A percentile compares a stretch with the other conserved stretches of the same genome.
These are phyloP conservation scores for Fusarium pseudonygamai DNA, from an alignment of 2,329 filamentous ascomycete genomes.

Conservation along the genomic window DNA sequence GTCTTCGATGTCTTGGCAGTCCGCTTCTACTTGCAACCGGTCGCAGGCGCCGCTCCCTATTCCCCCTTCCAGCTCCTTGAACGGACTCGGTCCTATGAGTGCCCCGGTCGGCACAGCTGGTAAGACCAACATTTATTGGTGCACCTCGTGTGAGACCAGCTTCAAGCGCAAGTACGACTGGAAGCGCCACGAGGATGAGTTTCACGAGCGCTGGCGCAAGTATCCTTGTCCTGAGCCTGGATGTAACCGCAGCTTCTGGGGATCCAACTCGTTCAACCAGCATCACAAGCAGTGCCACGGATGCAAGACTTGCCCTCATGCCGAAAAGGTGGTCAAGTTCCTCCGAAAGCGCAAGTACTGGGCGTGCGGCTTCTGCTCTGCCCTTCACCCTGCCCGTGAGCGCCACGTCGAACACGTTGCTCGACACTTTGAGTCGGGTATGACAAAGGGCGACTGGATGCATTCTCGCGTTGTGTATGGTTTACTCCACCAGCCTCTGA, in stretches of 20 bases:
- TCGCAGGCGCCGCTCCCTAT: slow-evolving; percentile 51
- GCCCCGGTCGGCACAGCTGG: slow-evolving; percentile 41
- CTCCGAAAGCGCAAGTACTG: slow-evolving; percentile 72
- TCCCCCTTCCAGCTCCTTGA: slow-evolving; percentile 47
- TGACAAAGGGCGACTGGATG: slow-evolving; percentile 73
- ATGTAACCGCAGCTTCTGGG: slow-evolving; percentile 75
- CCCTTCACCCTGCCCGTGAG: slow-evolving; percentile 69
- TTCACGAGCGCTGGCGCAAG: slow-evolving; percentile 74
- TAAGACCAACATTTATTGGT: slow-evolving; percentile 63
- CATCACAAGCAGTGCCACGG: slow-evolving; percentile 73
- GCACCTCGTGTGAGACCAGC: slow-evolving; percentile 69
- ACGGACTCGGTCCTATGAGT: slow-evolving; percentile 45
- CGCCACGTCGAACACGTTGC: slow-evolving; percentile 75
- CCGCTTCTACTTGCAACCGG: slow-evolving; percentile 45
- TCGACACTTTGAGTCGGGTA: slow-evolving; percentile 70
- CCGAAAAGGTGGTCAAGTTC: slow-evolving; percentile 70
- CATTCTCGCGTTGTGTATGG: slow-evolving; percentile 75
- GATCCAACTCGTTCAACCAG: slow-evolving; percentile 74
- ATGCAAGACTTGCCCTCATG: slow-evolving; percentile 72
- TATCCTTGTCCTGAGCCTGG: slow-evolving; percentile 71
- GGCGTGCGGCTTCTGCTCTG: slow-evolving; percentile 75
- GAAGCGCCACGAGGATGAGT: slow-evolving; percentile 76
- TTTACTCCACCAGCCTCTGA: slow-evolving; percentile 71
- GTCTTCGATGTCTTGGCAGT: slow-evolving; percentile 54
- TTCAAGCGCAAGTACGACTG: slow-evolving; percentile 75